A percentile compares a stretch with the other conserved stretches of the same genome.
These are phyloP conservation scores for Yarrowia keelungensis DNA, from an alignment of 805 yeast genomes.

Conservation along the genomic window DNA sequence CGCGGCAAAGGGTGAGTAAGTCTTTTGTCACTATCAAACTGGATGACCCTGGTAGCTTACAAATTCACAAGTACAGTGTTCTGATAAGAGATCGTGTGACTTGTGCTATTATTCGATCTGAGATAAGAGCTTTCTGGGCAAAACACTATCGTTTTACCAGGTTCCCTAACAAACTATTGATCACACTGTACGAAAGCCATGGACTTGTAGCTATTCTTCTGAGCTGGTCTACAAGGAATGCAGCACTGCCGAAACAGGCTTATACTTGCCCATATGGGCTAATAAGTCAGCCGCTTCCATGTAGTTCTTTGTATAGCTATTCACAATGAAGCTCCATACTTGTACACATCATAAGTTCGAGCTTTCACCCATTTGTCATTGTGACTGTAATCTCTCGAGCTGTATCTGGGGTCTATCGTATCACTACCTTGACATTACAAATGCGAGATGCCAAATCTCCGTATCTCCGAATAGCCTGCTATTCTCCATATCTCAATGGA, in stretches of 20 bases:
- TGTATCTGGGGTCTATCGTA: neutral
- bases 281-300: neutral
- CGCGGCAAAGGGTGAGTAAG: neutral
- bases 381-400: constrained; percentile 9
- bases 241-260: neutral
- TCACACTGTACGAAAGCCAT: too few relatives aligned
- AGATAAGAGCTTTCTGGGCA: too few relatives aligned
- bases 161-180: too few relatives aligned
- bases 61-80: neutral
- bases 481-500: neutral
- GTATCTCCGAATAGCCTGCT: neutral
- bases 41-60: neutral
- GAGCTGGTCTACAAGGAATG: too few relatives aligned
- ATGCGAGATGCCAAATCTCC: neutral
- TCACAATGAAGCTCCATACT: too few relatives aligned
- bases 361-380: neutral
- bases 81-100: neutral
- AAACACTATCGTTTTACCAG: too few relatives aligned
- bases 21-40: neutral
- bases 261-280: neutral
- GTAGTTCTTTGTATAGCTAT: neutral
- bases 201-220: too few relatives aligned
- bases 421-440: neutral
- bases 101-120: too few relatives aligned
- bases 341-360: too few relatives aligned